Conservation (phyloP, 768 basidiomycete species). For the Gloeophyllum trabeum region DNA sequence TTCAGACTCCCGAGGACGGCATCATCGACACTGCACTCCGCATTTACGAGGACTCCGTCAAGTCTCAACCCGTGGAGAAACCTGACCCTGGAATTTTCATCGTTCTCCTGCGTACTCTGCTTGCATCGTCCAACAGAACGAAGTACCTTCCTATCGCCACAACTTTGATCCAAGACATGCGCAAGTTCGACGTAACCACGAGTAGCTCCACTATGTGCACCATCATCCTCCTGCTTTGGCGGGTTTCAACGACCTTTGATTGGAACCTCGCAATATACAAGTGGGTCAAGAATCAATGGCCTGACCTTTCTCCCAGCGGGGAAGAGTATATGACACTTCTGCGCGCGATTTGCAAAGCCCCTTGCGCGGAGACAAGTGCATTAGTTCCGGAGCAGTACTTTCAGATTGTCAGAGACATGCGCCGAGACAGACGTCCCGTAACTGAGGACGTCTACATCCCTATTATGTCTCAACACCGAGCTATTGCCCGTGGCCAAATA, state of each 20-base stretch:
- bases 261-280: conserved; percentile 58
- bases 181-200: conserved; percentile 31
- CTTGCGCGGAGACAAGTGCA: conserved; percentile 30
- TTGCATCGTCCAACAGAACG: conserved; percentile 27
- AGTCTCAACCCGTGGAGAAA: conserved; percentile 5
- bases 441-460: conserved; percentile 55
- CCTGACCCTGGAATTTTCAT: conserved; percentile 41
- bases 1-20: conserved; percentile 24
- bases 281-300: conserved; percentile 19
- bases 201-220: conserved; percentile 35
- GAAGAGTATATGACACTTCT: conserved; percentile 56
- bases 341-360: conserved; percentile 47
- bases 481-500: conserved; percentile 30
- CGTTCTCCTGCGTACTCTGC: conserved; percentile 20
- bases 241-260: conserved; percentile 35
- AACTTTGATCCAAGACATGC: conserved; percentile 58
- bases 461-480: conserved; percentile 47
- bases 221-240: conserved; percentile 58
- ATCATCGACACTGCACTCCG: conserved; percentile 41
- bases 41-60: conserved; percentile 38
- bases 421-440: conserved; percentile 42
- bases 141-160: conserved; percentile 38
- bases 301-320: conserved; percentile 31
- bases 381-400: conserved; percentile 48
- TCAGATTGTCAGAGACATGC: conserved; percentile 76